Conservation (phyloP, 148 eudicot species). For the Silene latifolia region DNA sequence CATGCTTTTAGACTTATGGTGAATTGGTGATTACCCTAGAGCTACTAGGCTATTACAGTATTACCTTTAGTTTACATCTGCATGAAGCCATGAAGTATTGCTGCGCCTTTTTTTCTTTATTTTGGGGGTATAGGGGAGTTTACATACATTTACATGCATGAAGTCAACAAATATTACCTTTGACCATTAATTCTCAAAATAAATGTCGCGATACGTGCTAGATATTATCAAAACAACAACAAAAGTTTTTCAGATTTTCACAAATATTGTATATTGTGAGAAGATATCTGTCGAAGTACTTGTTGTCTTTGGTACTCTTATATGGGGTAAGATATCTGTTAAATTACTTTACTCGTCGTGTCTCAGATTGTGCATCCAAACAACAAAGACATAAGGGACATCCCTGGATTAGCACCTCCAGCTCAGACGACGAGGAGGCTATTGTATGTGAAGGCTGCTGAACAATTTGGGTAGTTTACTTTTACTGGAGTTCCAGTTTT, state of each 20-base stretch:
- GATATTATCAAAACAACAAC: not conserved
- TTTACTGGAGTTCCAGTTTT: not conserved
- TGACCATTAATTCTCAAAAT: not conserved
- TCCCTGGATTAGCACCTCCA: constrained; percentile 96
- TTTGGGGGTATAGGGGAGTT: not conserved
- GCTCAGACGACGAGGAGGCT: constrained; percentile 77
- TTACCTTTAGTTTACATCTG: not conserved
- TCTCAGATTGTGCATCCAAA: constrained; percentile 74
- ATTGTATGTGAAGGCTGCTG: constrained; percentile 39
- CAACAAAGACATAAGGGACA: constrained; percentile 82
- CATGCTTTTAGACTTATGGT: not conserved
- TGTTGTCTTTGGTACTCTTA: not conserved
- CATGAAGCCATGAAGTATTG: not conserved
- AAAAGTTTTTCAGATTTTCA: not conserved
- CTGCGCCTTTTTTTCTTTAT: not conserved
- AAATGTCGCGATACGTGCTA: not conserved
- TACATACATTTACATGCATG: too few species aligned
- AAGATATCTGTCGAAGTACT: not conserved
- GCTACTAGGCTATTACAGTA: not conserved
- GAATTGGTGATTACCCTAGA: not conserved
- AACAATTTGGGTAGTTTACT: constrained; percentile 25
- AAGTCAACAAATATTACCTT: not conserved
- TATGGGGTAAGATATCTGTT: not conserved
- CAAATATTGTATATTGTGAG: not conserved
- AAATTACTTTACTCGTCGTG: not conserved